Evolutionary conservation across 768 basidiomycete genomes (phyloP).

Genomic region (Psilocybe cyanescens): DNA sequence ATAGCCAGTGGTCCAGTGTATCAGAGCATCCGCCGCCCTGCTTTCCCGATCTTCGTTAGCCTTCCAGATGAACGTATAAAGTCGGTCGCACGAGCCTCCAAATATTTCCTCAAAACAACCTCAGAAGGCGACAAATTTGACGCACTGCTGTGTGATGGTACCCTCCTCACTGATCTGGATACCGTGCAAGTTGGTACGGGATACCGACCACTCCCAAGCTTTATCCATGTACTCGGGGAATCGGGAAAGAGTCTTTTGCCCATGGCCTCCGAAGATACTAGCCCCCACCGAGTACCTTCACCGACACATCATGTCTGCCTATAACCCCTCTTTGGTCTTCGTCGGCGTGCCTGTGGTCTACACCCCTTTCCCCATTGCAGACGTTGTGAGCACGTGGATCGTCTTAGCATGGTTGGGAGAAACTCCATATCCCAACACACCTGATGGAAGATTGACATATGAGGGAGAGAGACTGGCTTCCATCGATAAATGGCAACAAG

Average conservation of each 20-base stretch:
- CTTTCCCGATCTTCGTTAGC: conserved; percentile 39
- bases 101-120: conserved; percentile 27
- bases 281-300: conserved; percentile 49
- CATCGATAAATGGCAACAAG: conserved; percentile 22
- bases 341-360: conserved; percentile 44
- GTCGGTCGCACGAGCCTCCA: conserved; percentile 44
- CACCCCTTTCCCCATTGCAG: conserved; percentile 52
- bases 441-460: conserved; percentile 36
- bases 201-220: conserved; percentile 43
- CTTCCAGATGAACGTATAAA: conserved; percentile 47
- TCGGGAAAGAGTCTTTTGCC: conserved; percentile 21
- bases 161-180: conserved; percentile 44
- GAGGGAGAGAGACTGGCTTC: conserved; percentile 39
- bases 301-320: conserved; percentile 48
- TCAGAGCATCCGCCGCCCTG: conserved; percentile 47
- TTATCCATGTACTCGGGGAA: conserved; percentile 40
- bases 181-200: conserved; percentile 50
- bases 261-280: conserved; percentile 29
- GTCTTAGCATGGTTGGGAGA: conserved; percentile 41
- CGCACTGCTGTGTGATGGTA: conserved; percentile 42
- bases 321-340: conserved; percentile 51
- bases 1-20: conserved; percentile 44
- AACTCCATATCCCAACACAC: conserved; percentile 36
- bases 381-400: conserved; percentile 54
- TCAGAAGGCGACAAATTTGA: conserved; percentile 30